Percentiles rank a stretch among this genome's conserved stretches.
Evolutionary conservation across 192 early-diverging fungal genomes (phyloP).

Genomic region (Gryganskiella cystojenkinii): DNA sequence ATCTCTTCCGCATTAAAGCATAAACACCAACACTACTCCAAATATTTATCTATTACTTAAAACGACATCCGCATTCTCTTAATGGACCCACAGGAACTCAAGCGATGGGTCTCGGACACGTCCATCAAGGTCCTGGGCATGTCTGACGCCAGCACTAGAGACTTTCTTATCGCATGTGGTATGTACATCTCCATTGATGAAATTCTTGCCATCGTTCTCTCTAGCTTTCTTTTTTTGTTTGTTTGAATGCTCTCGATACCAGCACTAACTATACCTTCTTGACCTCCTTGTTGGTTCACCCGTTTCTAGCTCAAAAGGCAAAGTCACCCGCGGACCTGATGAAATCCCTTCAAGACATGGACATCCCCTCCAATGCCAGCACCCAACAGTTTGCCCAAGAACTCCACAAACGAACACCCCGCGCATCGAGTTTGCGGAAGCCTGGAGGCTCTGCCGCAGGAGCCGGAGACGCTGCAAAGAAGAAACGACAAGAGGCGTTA

Average conservation of each 20-base stretch:
- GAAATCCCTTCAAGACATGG: conserved; percentile 63
- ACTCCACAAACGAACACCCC: conserved; percentile 68
- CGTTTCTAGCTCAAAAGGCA: conserved; percentile 68
- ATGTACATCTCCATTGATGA: neutral
- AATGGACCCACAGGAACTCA: conserved; percentile 55
- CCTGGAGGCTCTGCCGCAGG: conserved; percentile 2
- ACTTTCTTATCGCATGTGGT: conserved; percentile 76
- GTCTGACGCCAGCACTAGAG: conserved; percentile 72
- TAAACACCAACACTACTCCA: neutral
- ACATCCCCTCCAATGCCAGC: conserved; percentile 66
- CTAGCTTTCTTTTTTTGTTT: neutral
- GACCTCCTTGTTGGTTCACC: too few species aligned
- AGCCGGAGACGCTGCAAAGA: conserved; percentile 4
- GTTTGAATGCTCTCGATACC: neutral
- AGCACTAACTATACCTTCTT: too few species aligned
- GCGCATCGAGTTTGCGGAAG: conserved; percentile 9
- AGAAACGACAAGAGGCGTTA: conserved; percentile 19
- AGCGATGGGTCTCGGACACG: conserved; percentile 73
- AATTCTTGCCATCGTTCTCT: neutral
- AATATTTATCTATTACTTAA: neutral
- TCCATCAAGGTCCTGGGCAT: conserved; percentile 73
- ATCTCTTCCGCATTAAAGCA: too few species aligned
- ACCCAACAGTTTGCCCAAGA: conserved; percentile 73
- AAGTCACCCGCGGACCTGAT: conserved; percentile 66
- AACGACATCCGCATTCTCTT: neutral